Percentiles rank a stretch among this genome's conserved stretches.
These are phyloP conservation scores for Henckelia pumila DNA, from an alignment of 257 asterid species.

Conservation along the genomic window DNA sequence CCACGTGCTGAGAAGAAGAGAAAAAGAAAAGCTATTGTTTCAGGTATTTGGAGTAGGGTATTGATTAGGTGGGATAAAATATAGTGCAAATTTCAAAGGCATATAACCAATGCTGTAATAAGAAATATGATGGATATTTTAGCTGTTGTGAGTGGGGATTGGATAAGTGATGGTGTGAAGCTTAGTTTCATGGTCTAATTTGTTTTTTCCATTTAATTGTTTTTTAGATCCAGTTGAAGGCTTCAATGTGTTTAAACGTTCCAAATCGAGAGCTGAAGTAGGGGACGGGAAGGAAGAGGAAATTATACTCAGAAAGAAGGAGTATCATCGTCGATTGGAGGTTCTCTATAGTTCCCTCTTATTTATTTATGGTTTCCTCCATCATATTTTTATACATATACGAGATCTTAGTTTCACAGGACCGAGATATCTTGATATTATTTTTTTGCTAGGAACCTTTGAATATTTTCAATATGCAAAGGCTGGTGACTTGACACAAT, in stretches of 20 bases:
- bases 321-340: constrained; percentile 75
- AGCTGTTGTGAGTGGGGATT: constrained; percentile 2
- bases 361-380: constrained; percentile 7
- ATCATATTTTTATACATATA: constrained; percentile 5
- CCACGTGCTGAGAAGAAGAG: constrained; percentile 53
- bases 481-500: background rate
- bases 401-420: background rate
- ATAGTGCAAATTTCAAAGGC: background rate
- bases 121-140: too few species aligned
- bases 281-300: constrained; percentile 37
- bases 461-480: constrained; percentile 6
- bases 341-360: constrained; percentile 39
- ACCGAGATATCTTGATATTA: background rate
- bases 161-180: constrained; percentile 6
- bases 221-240: constrained; percentile 56
- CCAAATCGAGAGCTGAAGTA: constrained; percentile 46
- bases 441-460: background rate
- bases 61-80: background rate
- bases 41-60: constrained; percentile 34
- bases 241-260: constrained; percentile 58
- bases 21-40: constrained; percentile 52
- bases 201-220: constrained; percentile 15
- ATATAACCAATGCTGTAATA: background rate
- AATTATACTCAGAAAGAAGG: constrained; percentile 57
- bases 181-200: constrained; percentile 11